phyloP scores from a whole-genome alignment of 768 basidiomycete species.

The Phlebiopsis flavidoalba region DNA sequence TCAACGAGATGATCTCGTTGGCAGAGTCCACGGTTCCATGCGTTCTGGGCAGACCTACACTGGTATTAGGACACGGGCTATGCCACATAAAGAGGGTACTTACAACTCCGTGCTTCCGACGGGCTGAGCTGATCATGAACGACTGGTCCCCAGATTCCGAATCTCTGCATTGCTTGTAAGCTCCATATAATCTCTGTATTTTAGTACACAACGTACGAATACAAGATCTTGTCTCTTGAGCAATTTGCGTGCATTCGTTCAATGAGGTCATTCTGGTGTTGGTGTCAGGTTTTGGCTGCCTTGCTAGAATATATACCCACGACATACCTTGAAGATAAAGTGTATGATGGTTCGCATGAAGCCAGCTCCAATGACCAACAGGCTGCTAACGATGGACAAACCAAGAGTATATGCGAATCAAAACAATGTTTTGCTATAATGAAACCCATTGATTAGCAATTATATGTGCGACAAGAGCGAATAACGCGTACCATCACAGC shows the following conservation, averaged over 20 bases:
- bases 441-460: neutral
- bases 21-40: constrained; percentile 65
- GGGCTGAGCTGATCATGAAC: constrained; percentile 16
- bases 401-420: constrained; percentile 55
- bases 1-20: constrained; percentile 58
- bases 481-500: constrained; percentile 41
- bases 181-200: neutral
- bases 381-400: constrained; percentile 40
- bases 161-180: constrained; percentile 14
- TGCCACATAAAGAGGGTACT: constrained; percentile 16
- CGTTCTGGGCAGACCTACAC: constrained; percentile 54
- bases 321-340: constrained; percentile 58
- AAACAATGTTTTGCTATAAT: constrained; percentile 42
- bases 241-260: constrained; percentile 43
- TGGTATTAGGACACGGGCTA: neutral
- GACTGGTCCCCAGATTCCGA: constrained; percentile 26
- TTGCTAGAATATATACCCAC: neutral
- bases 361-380: constrained; percentile 47
- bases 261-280: constrained; percentile 50
- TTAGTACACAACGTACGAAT: constrained; percentile 25
- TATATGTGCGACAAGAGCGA: neutral
- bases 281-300: neutral
- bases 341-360: constrained; percentile 58
- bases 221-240: constrained; percentile 28
- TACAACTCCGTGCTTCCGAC: constrained; percentile 44